These are phyloP conservation scores for Boletus reticuloceps DNA, from an alignment of 768 basidiomycete genomes.

Conservation along the genomic window DNA sequence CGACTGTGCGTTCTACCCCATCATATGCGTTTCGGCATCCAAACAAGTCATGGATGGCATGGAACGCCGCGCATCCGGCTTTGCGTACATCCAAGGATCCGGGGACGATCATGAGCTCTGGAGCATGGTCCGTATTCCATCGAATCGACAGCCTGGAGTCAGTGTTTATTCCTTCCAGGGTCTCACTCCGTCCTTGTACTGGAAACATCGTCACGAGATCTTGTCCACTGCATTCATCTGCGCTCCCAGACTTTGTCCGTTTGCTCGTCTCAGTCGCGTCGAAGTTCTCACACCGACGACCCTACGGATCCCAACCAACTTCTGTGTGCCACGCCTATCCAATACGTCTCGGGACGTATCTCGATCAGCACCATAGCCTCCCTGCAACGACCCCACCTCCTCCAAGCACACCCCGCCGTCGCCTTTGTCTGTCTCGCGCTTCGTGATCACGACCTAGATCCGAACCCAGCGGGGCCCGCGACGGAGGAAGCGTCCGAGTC, in stretches of 20 bases:
- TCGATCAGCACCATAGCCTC: conserved; percentile 37
- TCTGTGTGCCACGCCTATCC: conserved; percentile 12
- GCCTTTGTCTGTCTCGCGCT: conserved; percentile 20
- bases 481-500: background rate
- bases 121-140: conserved; percentile 55
- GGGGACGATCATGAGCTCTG: conserved; percentile 95
- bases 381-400: conserved; percentile 10
- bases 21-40: conserved; percentile 88
- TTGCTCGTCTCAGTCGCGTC: conserved; percentile 7
- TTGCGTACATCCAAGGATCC: conserved; percentile 87
- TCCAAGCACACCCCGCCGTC: background rate
- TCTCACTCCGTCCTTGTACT: conserved; percentile 71
- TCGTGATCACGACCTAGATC: background rate
- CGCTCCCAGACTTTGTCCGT: conserved; percentile 41
- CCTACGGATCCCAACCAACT: background rate
- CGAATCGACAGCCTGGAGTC: background rate
- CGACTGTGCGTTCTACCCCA: conserved; percentile 49
- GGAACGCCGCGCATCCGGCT: conserved; percentile 65
- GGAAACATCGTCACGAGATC: conserved; percentile 52
- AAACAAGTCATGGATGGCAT: conserved; percentile 58
- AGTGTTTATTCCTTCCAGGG: conserved; percentile 45
- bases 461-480: too few species aligned
- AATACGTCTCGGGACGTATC: conserved; percentile 39
- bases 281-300: background rate
- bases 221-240: conserved; percentile 45